These are phyloP conservation scores for Candida caryicola DNA, from an alignment of 805 yeast species.

Conservation along the genomic window DNA sequence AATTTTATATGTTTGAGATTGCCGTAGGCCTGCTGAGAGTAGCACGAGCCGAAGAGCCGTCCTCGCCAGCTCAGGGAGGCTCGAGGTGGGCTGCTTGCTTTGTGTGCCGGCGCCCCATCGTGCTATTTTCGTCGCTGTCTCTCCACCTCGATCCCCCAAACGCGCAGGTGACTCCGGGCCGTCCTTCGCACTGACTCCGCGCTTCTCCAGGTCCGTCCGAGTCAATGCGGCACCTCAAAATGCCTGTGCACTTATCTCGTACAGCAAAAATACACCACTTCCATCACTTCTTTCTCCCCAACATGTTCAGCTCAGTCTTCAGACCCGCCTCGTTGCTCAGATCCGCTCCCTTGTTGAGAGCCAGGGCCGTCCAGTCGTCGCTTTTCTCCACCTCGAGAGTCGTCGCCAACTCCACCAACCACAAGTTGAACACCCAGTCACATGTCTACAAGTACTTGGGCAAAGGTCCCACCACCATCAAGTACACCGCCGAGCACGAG, in stretches of 20 bases:
- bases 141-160: too few relatives aligned
- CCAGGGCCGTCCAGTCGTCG: slow-evolving; percentile 1
- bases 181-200: not conserved
- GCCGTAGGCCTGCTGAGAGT: too few relatives aligned
- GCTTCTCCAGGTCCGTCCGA: slow-evolving; percentile 1
- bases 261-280: not conserved
- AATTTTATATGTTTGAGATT: too few relatives aligned
- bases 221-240: not conserved
- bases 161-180: not conserved
- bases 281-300: not conserved
- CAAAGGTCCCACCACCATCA: slow-evolving; percentile 48
- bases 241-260: not conserved
- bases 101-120: too few relatives aligned
- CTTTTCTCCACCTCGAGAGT: slow-evolving; percentile 13
- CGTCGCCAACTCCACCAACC: slow-evolving; percentile 26
- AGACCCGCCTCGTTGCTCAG: slow-evolving; percentile 9
- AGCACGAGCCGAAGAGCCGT: too few relatives aligned
- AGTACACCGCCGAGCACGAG: slow-evolving; percentile 88
- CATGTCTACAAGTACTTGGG: slow-evolving; percentile 37
- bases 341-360: slow-evolving; percentile 3
- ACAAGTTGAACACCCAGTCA: slow-evolving; percentile 36
- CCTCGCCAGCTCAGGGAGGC: too few relatives aligned
- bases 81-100: too few relatives aligned
- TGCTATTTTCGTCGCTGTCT: too few relatives aligned
- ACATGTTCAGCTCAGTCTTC: slow-evolving; percentile 11